These are phyloP conservation scores for Chrysanthemum seticuspe DNA, from an alignment of 129 eudicot genomes.

Conservation along the genomic window DNA sequence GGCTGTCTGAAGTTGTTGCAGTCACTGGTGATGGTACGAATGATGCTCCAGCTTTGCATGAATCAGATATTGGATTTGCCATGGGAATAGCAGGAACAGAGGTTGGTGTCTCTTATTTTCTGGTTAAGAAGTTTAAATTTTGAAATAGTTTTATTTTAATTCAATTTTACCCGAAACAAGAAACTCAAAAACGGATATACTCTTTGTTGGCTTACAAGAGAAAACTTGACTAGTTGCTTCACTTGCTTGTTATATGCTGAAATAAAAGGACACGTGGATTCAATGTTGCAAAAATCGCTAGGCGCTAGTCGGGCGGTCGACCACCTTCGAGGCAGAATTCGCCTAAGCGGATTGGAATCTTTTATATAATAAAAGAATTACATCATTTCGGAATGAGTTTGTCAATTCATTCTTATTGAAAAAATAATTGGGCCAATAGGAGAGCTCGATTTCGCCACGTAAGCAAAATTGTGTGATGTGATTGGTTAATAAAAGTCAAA, in stretches of 20 bases:
- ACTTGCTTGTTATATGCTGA: background rate
- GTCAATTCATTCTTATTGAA: too few species aligned
- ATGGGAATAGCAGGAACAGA: conserved; percentile 99
- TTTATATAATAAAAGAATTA: too few species aligned
- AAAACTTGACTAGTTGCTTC: background rate
- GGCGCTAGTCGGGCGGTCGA: too few species aligned
- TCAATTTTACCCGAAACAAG: background rate
- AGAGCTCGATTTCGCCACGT: too few species aligned
- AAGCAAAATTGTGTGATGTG: too few species aligned
- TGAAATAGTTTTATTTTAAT: background rate
- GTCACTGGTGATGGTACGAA: conserved; percentile 98
- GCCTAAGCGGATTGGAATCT: too few species aligned
- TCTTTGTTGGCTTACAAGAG: background rate
- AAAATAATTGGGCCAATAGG: too few species aligned
- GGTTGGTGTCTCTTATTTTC: conserved; percentile 42
- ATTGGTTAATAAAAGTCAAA: too few species aligned
- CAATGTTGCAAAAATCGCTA: too few species aligned
- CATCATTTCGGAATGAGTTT: too few species aligned
- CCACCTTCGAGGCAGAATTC: too few species aligned
- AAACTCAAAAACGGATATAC: background rate
- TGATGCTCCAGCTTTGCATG: conserved; percentile 97
- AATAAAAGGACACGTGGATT: too few species aligned
- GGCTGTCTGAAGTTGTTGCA: conserved; percentile 70
- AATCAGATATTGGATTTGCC: conserved; percentile 95
- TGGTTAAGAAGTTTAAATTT: background rate